Base-by-base conservation (phyloP, 2,329 filamentous ascomycete species). In the Monosporascus sp. region DNA sequence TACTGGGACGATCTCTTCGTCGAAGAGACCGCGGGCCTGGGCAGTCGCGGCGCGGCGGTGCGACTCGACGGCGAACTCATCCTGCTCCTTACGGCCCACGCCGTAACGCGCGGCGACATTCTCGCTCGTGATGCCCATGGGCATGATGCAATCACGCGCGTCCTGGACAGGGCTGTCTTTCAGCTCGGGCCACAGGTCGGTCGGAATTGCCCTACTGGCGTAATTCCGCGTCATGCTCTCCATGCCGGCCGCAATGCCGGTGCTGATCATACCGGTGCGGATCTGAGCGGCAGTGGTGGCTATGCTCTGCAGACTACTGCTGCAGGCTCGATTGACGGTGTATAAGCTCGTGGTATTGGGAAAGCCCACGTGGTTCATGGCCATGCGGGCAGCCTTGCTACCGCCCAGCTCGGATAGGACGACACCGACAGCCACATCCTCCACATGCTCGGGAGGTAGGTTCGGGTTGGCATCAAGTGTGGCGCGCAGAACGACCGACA, bases 221-320 rank as follows among this genome's bases (percentile, higher is more conserved):
- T 97, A 97, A 73, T 96, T 96, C 60, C 87, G 76, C 58, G 90
- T 96, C 92, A 97, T 97, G 74, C 88, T 93, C 80, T 97, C 92
- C 89, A 95, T 96, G 31, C 92, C 92, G 2, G 89, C 92, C 9
- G 86, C 92, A 57, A 97, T 84, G 55, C 90, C 92, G 0, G 80
- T 77, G 57, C 85, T 81, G 50, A 93, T 87, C 61, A 82, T 80
- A 1, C 88, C 91, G 0, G 81, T 78, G n/a, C 84, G 80, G 62
- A 97, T 94, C 57, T 86, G 79, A 53, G 87, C 84, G 5, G 89
- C 88, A 3, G 96, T 78, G 16, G 78, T 74, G 1, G 90, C 87
- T 49, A 97, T 87, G 26, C 88, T 86, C 61, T 89, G 86, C 49
- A 97, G 78, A 2, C 87, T 87, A 7, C 85, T 89, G 17, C 86